Percentiles rank a stretch among this genome's conserved stretches.
Conservation (phyloP, 192 early-diverging fungal genomes). For the Spinellus fusiger region DNA sequence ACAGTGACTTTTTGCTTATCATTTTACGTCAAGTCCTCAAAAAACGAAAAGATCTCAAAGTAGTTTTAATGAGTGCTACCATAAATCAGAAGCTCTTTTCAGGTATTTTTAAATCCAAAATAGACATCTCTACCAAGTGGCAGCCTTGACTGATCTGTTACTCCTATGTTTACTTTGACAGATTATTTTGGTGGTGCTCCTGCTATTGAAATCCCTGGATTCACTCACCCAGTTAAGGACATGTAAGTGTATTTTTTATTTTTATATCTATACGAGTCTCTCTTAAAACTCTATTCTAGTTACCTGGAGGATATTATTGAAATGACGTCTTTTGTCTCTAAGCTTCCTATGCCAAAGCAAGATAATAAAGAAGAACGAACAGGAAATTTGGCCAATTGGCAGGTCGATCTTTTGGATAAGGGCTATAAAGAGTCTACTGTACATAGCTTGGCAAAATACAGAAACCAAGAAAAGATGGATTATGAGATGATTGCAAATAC, state of each 20-base stretch:
- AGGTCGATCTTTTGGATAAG: conserved; percentile 25
- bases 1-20: conserved; percentile 71
- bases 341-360: conserved; percentile 19
- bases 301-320: conserved; percentile 68
- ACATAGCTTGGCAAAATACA: conserved; percentile 21
- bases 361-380: conserved; percentile 14
- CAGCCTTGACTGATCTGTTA: background rate
- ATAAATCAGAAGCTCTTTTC: conserved; percentile 60
- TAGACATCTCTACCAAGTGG: background rate
- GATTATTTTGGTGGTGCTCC: conserved; percentile 57
- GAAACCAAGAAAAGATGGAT: conserved; percentile 55
- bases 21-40: conserved; percentile 54
- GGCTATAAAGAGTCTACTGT: conserved; percentile 37
- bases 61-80: conserved; percentile 75
- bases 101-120: background rate
- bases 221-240: conserved; percentile 68
- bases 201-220: conserved; percentile 64
- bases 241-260: conserved; percentile 24
- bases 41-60: conserved; percentile 46
- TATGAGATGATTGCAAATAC: conserved; percentile 49
- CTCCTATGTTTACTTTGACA: background rate
- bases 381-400: conserved; percentile 42
- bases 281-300: background rate
- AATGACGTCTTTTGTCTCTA: conserved; percentile 44
- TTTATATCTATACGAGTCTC: background rate